Evolutionary conservation across 1,139 yeast genomes (phyloP), one percentile per base, ranked within the genome.

Genomic region (Wickerhamomyces sp.): DNA sequence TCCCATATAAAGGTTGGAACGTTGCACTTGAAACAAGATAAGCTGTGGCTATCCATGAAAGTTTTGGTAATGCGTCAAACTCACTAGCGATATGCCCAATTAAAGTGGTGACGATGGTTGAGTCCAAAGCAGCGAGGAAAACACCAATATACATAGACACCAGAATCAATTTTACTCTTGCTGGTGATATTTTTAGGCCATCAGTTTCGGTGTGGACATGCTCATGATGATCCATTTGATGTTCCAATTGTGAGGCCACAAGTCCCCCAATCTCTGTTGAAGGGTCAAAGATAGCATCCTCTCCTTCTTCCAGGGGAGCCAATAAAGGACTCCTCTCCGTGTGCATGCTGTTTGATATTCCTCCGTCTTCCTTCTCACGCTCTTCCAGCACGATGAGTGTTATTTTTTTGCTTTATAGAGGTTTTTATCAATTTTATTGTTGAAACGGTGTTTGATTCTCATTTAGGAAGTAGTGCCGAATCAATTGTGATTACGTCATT

Each of bases 1-100:
- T 85, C 23, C 95, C 95, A 54, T 81, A 85, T 18, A 88, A 65
- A 1, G 95, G 95, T 64, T 79, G 84, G 59, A 79, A 75, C 3
- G 82, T 79, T 0, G 82, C 72, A 44, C 75, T 73, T 9, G 84
- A 71, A 4, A 79, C 64, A 38, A 79, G 60, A 55, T 79, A 79
- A 1, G 81, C 69, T 0, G 82, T 75, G 7, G 81, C 84, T 26
- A 78, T 74, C 82, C 83, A 79, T 9, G 80, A 69, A 37, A 77
- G 66, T 42, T 73, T 63, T 9, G 75, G 73, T 34, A 78, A 64
- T 10, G 76, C 77, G 43, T 76, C 62, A 42, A 79, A 68, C 40
- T 79, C 84, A 13, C 78, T 72, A n/a, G 83, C 79, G 37, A 79
- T 78, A 45, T 71, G 73, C 11, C 77, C 70, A 53, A 78, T 63